Base-by-base conservation (phyloP, 768 basidiomycete genomes). In the Xerocomellus chrysenteron region DNA sequence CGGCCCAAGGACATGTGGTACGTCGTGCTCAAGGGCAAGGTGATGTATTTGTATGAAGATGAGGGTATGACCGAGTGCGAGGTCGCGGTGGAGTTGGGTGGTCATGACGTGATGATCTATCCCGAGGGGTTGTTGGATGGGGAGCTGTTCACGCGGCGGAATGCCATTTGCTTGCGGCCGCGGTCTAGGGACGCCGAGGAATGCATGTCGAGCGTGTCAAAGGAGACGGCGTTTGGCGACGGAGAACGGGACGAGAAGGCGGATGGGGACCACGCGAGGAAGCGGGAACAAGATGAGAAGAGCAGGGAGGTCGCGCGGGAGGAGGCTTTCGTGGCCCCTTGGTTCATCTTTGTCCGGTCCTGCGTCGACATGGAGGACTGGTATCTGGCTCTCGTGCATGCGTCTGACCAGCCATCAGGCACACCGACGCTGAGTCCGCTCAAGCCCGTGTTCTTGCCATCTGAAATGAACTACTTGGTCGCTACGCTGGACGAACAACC, bases 291-390 rank as follows among this genome's bases (percentile, higher is more conserved):
- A 35, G 71, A 67, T 66, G 61, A 59, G 75, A 79, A 68, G 71
- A 48, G 59, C 53, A 62, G 57, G 44, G 74, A 76, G 26, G 55
- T 70, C 32, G 80, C 78, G 39, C 71, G 75, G 56, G 81, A 84
- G 57, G 78, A 85, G 68, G 78, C 81, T 1, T 59, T 79, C 50
- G 74, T 80, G 6, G 82, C 83, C 2, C 89, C 93, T 2, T 98
- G 94, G 94, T 99, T 89, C 76, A 85, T 99, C 64, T 98, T 98
- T 73, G 85, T 93, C 19, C 86, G 88, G 58, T 87, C 85, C 30
- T 93, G 87, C 70, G 76, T 86, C 52, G 91, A 94, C 68, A 97
- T 98, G 92, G 97, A 99, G 73, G 96, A 99, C 73, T 98, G 94
- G 92, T 94, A 94, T 69, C 74, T 92, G 36, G 79, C 92, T 0